Conservation (phyloP, 176 grass and related monocot genomes). For the Rhynchospora tenuis region DNA sequence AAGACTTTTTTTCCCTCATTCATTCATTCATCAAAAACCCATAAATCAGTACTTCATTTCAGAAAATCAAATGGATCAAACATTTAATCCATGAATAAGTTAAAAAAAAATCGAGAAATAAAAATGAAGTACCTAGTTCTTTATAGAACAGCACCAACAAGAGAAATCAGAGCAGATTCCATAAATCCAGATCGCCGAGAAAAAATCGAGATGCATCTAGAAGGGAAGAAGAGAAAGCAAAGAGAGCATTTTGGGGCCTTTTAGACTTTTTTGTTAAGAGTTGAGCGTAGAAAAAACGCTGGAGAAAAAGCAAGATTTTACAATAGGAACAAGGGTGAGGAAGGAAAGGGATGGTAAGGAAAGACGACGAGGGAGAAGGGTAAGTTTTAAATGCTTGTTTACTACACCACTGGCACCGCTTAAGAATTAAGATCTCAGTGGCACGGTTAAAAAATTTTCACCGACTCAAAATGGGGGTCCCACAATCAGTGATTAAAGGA, state of each 20-base stretch:
- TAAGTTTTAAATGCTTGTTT: constrained; percentile 25
- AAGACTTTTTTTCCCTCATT: constrained; percentile 35
- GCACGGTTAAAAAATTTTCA: background rate
- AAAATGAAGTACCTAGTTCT: background rate
- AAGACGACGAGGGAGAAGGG: background rate
- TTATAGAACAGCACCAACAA: background rate
- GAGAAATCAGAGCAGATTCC: constrained; percentile 12
- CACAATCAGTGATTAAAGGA: background rate
- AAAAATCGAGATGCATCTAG: constrained; percentile 3
- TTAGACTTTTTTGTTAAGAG: background rate
- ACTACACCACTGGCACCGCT: background rate
- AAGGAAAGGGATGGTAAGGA: background rate
- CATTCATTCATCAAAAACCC: background rate
- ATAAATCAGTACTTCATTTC: constrained; percentile 30
- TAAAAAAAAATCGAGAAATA: background rate
- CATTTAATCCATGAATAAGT: background rate
- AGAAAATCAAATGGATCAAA: background rate
- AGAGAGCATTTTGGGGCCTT: background rate
- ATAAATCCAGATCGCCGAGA: constrained; percentile 1
- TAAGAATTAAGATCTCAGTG: background rate
- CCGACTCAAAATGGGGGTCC: background rate
- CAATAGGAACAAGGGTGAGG: background rate
- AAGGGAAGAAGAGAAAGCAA: constrained; percentile 3
- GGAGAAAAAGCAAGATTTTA: constrained; percentile 15
- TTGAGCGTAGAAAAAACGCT: constrained; percentile 4